Evolutionary conservation across 2,329 filamentous ascomycete species (phyloP), one percentile per base, ranked within the genome.

Genomic region (Colletotrichum sp.): DNA sequence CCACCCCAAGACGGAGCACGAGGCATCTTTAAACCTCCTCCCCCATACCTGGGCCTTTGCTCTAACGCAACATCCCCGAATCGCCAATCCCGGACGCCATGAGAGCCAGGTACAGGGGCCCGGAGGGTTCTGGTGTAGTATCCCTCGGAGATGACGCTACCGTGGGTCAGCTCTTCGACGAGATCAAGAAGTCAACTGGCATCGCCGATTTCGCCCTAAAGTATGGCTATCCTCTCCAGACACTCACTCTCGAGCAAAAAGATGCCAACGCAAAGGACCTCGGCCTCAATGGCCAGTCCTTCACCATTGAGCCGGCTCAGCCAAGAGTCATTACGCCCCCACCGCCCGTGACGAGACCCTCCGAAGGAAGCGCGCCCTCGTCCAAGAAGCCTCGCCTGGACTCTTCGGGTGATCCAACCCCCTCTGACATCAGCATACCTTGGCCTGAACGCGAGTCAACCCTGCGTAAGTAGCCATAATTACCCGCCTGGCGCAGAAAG

Each of bases 171-270:
- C 87, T 96, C 2, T 86, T 93, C 62, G 82, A 88, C 6, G 87
- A 90, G 66, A 92, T 96, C 80, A 88, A 88, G 67, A 85, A 90
- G 66, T 91, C 91, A 80, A 95, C 94, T 3, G 90, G 90, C 6
- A 88, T 96, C 18, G 80, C 88, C 8, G 87, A 88, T 16, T 96
- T 96, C 81, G 91, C 94, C 58, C 87, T 98, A 77, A 98, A 97
- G 87, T 95, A 94, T 84, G 95, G 95, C 43, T 98, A 94, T 80
- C 96, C 96, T 1, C 93, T 95, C 28, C 92, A 93, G 81, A 87
- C 91, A 1, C 89, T 98, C 18, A 88, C 92, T 43, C 86, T 93
- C 12, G 88, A 90, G 34, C 87, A 91, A 73, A 83, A 84, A 78
- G 81, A 83, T 83, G 36, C 89, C 85, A 77, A 85, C 80, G 77